Base-by-base conservation (phyloP, 805 yeast genomes). In the Sungouiella blattae region DNA sequence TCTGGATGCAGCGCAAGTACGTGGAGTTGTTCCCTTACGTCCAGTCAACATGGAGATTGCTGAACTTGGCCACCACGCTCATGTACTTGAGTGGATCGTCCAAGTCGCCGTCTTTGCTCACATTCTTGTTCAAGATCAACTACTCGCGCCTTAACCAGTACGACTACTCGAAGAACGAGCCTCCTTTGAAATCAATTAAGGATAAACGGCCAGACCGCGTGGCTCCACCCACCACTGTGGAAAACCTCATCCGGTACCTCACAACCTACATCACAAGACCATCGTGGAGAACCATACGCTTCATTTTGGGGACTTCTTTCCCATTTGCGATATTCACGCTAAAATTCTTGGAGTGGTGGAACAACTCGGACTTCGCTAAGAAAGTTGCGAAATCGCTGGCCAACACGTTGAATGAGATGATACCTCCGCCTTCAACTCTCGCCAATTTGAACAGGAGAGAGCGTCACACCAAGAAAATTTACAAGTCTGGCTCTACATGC, bases 321-420 rank as follows among this genome's bases (percentile, higher is more conserved):
- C 96, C 96, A 0, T 71, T 83, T 0, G 86, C 94, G 2, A 82
- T 89, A 33, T 88, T 91, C 53, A 52, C 80, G 16, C 68, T 89
- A 41, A 87, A 87, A 60, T 86, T 89, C 48, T 67, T 87, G 23
- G 97, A 89, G 57, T 89, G 97, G 96, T 89, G 95, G 94, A 78
- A 79, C 41, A 75, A 84, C 17, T 78, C 88, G 11, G 87, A 83
- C 40, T 75, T 87, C 52, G 78, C 86, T 3, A 58, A 73, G 4
- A 75, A 76, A 51, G 51, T 83, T 40, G 69, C 76, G 16, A 74
- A 73, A 37, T 71, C 68, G 30, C 64, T 64, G 32, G 65, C 70
- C 9, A 67, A 69, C 36, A 55, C 58, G 8, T 53, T 76, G 18
- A 79, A 77, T 30, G 61, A 60, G 33, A 65, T 67, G 2, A 58